Percentiles rank a stretch among this genome's conserved stretches.
Evolutionary conservation across 495 filamentous ascomycete genomes (phyloP).

Genomic region (Penicillium angulare): DNA sequence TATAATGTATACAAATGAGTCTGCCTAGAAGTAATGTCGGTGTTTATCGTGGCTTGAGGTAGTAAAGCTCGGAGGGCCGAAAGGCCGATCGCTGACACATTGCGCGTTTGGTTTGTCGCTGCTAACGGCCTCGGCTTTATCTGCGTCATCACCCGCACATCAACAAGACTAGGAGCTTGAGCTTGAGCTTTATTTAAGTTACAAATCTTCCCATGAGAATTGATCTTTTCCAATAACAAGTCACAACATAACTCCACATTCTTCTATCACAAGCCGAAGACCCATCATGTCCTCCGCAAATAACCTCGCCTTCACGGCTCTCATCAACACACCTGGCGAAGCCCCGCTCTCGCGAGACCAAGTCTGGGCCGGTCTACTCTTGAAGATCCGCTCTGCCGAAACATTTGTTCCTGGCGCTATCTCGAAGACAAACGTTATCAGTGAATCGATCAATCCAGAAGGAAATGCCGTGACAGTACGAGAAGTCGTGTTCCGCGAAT

Average conservation of each 20-base stretch:
- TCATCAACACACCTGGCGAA: conserved; percentile 48
- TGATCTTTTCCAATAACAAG: background rate
- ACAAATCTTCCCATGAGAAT: no score
- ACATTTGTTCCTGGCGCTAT: conserved; percentile 51
- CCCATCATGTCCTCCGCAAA: conserved; percentile 25
- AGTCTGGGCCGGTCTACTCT: conserved; percentile 50
- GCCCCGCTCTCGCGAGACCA: conserved; percentile 44
- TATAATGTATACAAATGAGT: conserved; percentile 60
- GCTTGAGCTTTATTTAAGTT: no score
- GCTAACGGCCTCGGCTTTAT: no score
- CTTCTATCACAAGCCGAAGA: background rate
- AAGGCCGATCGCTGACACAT: no score
- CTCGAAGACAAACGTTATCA: conserved; percentile 35
- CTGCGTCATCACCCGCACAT: no score
- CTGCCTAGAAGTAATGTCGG: no score
- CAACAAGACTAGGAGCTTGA: no score
- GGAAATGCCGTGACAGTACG: conserved; percentile 27
- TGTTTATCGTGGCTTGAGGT: no score
- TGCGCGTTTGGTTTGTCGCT: no score
- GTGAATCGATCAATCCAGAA: conserved; percentile 31
- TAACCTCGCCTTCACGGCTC: conserved; percentile 48
- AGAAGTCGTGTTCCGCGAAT: conserved; percentile 26
- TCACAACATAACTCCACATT: background rate
- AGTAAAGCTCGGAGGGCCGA: background rate
- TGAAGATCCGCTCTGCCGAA: conserved; percentile 50